Conservation (phyloP, 306 rosid genomes). For the Cyclanthera cordifolia region DNA sequence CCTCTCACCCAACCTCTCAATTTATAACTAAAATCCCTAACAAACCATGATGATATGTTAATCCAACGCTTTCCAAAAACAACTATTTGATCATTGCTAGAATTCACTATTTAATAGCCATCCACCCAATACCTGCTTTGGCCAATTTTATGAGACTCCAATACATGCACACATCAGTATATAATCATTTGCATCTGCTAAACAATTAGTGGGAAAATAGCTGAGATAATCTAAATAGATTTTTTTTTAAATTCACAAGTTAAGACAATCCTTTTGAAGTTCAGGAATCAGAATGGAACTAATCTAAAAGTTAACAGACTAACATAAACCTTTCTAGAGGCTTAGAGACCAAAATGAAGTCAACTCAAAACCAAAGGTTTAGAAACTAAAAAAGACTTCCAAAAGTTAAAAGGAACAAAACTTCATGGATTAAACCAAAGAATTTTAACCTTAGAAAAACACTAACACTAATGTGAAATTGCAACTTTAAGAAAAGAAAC, state of each 20-base stretch:
- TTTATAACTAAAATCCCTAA: too few relatives aligned
- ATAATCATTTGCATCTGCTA: neutral
- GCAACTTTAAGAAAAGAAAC: slow-evolving; percentile 19
- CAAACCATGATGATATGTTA: too few relatives aligned
- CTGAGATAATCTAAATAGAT: neutral
- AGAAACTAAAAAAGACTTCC: neutral
- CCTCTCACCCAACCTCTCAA: too few relatives aligned
- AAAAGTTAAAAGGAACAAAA: neutral
- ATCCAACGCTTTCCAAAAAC: neutral
- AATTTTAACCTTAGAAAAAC: neutral
- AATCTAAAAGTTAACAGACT: neutral
- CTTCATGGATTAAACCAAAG: neutral
- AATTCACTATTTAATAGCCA: neutral
- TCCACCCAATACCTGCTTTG: neutral
- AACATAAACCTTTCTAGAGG: neutral
- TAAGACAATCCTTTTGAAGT: neutral
- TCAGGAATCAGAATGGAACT: neutral
- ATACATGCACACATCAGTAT: neutral
- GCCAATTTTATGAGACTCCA: neutral
- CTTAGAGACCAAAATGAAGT: neutral
- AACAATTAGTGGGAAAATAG: too few relatives aligned
- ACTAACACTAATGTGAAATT: neutral
- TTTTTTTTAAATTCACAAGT: neutral
- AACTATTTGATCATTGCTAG: neutral
- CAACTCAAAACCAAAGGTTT: neutral